Base-by-base conservation (phyloP, 164 flowering plant species). In the Brasenia schreberi region DNA sequence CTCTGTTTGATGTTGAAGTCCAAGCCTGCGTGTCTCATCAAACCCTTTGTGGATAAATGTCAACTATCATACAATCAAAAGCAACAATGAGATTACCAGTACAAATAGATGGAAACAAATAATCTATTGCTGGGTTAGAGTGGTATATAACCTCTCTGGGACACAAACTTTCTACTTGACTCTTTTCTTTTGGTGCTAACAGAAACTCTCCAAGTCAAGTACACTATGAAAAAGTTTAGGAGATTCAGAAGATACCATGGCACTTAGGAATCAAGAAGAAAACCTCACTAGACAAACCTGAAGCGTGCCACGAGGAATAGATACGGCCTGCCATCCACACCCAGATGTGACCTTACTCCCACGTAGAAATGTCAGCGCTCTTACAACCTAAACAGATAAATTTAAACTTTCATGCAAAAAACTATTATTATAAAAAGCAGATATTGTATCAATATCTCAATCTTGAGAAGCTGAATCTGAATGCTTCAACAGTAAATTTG, bases 221-320 rank as follows among this genome's bases (percentile, higher is more conserved):
- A 56, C 12, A n/a, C 59, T 56, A n/a, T 12, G n/a, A 12, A 56
- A 56, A 1, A 56, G n/a, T 56, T 11, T 56, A 56, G 12, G 59
- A 12, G 16, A 56, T n/a, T 11, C n/a, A n/a, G 59, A 56, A 56
- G 59, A 56, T 11, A 56, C 12, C 59, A 56, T 11, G 59, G 12
- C 16, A 56, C n/a, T 12, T 56, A 56, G n/a, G n/a, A 56, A 11
- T 56, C 59, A 56, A 56, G 16, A n/a, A 2, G 16, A 56, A 56
- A n/a, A 56, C n/a, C 59, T n/a, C 59, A 56, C 12, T 56, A n/a
- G 77, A 86, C 91, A 79, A 81, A 92, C 98, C 98, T 93, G 98
- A 76, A 93, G 92, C 43, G 98, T 93, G 80, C 98, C 98, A 78
- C 98, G 92, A 73, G 96, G 96, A 67, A 93, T 93, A 64, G 79